Evolutionary conservation across 352 stramenopile genomes (phyloP).

Genomic region (Phytopythium ostracodes): DNA sequence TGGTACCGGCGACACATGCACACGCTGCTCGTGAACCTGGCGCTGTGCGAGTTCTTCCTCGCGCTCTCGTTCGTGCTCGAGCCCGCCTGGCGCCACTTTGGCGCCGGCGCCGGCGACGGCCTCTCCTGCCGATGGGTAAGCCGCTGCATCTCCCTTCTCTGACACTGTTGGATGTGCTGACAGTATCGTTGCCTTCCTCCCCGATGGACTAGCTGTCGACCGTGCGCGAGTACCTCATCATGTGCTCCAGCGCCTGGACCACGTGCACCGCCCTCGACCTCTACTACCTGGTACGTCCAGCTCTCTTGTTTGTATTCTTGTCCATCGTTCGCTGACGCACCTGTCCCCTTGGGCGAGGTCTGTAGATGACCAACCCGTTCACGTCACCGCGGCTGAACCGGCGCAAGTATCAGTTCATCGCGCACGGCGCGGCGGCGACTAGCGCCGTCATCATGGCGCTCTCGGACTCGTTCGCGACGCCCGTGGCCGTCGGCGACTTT

Average conservation of each 20-base stretch:
- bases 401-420: conserved; percentile 56
- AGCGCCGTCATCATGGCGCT: conserved; percentile 45
- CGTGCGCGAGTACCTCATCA: conserved; percentile 68
- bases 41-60: conserved; percentile 55
- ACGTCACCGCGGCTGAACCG: conserved; percentile 71
- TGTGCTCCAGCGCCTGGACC: conserved; percentile 66
- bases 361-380: conserved; percentile 74
- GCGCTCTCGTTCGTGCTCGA: conserved; percentile 71
- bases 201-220: conserved; percentile 36
- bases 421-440: conserved; percentile 31
- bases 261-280: conserved; percentile 70
- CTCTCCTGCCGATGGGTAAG: conserved; percentile 49
- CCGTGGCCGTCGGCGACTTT: conserved; percentile 60
- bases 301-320: not conserved
- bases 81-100: conserved; percentile 42
- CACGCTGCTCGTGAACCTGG: conserved; percentile 63
- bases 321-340: not conserved
- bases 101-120: conserved; percentile 28
- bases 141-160: not conserved
- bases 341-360: not conserved
- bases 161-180: not conserved
- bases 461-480: conserved; percentile 49
- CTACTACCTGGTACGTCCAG: conserved; percentile 49
- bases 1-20: conserved; percentile 70
- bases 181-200: not conserved